A percentile compares a stretch with the other conserved stretches of the same genome.
phyloP scores from a whole-genome alignment of 352 stramenopile genomes.

The Pythium myriotylum region DNA sequence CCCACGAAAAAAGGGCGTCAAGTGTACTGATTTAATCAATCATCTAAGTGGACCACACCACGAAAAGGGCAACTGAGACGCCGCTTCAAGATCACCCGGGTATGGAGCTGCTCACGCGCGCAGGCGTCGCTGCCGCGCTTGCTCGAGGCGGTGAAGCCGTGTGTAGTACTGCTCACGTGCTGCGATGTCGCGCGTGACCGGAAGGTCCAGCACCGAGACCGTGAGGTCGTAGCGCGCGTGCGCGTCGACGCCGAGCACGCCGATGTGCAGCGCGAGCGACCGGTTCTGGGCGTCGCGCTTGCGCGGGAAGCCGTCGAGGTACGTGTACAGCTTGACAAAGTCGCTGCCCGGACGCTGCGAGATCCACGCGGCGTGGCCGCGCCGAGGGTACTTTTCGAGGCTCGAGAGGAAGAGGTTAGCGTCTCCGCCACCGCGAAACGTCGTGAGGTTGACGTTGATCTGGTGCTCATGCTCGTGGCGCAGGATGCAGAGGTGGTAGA shows the following conservation, averaged over 20 bases:
- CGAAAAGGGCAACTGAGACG: neutral
- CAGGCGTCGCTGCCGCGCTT: conserved; percentile 1
- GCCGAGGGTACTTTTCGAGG: conserved; percentile 60
- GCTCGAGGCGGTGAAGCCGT: conserved; percentile 35
- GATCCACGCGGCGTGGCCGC: conserved; percentile 75
- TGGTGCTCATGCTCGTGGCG: conserved; percentile 80
- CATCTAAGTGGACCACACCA: conserved; percentile 3
- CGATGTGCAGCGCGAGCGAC: conserved; percentile 74
- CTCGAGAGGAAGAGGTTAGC: conserved; percentile 77
- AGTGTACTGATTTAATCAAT: neutral
- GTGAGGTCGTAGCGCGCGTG: conserved; percentile 47
- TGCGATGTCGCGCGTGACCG: conserved; percentile 48
- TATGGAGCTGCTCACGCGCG: neutral
- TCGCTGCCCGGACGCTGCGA: conserved; percentile 59
- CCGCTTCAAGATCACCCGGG: neutral
- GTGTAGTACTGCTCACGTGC: conserved; percentile 63
- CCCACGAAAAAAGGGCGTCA: neutral
- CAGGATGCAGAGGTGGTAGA: conserved; percentile 75
- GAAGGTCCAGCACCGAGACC: conserved; percentile 65
- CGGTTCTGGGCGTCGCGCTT: conserved; percentile 43
- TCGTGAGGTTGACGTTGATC: conserved; percentile 65
- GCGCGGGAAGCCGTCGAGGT: conserved; percentile 77
- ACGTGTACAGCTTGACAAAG: conserved; percentile 69
- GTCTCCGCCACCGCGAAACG: conserved; percentile 39
- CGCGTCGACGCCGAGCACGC: conserved; percentile 48